Evolutionary conservation across 1,284 basidiomycete genomes (phyloP), one percentile per base, ranked within the genome.

Genomic region (Pulveroboletus sp.): DNA sequence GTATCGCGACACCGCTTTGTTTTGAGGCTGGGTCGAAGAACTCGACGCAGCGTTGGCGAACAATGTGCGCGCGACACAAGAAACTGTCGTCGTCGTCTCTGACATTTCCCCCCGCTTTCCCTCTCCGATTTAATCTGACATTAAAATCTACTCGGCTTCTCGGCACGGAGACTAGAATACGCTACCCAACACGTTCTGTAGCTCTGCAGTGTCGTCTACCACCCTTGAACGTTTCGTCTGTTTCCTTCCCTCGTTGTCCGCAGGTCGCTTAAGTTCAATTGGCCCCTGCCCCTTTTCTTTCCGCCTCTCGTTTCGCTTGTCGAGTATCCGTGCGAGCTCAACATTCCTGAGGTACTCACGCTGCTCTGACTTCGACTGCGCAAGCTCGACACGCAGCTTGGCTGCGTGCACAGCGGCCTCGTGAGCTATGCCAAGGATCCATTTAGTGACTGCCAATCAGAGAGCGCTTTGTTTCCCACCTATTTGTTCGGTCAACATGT

Each of bases 401-500:
- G 95, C 92, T 9, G 89, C 80, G 69, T 96, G 94, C 9, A 92
- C 80, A 25, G 96, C 94, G 18, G 92, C 86, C 77, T 99, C 97
- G 69, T 98, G 91, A 31, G 96, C 96, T 96, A 68, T 24, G 40
- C 35, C 54, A 12, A 39, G 15, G 25, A 33, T 43, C 49, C 18
- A 26, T 58, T 64, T 24, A 66, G 55, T 56, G 22, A 54, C 49
- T 24, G 20, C 31, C 58, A n/a, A 18, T 39, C 17, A 48, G 36
- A 29, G n/a, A n/a, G 42, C 39, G 20, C 47, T 54, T 31, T 25
- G 43, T 58, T 17, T 82, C 94, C 73, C 71, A 96, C 96, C 94
- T 69, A 99, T 90, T 82, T 98, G 96, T 74, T 98, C 97, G 14
- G 94, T 96, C 59, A 99, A 80, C 96, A 98, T 98, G 73, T 91